Percentiles rank a stretch among this genome's conserved stretches.
Conservation (phyloP, 352 stramenopile genomes). For the Pythium pyrilobum region DNA sequence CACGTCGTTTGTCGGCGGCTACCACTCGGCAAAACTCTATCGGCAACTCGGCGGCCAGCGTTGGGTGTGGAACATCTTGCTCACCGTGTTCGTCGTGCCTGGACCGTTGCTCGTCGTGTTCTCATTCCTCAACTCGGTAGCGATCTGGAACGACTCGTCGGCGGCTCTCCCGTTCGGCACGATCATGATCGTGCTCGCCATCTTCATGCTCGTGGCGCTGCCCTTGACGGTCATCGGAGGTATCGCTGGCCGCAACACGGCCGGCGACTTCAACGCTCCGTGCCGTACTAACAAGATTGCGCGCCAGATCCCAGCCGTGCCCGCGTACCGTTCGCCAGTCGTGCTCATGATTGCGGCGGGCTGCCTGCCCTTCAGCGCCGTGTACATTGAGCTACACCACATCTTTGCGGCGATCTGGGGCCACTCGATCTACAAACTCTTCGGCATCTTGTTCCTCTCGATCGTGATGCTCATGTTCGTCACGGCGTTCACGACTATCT, state of each 20-base stretch:
- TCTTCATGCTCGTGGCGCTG: conserved; percentile 92
- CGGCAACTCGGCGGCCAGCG: conserved; percentile 91
- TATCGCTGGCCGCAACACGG: conserved; percentile 92
- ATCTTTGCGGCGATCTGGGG: conserved; percentile 98
- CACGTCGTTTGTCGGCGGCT: conserved; percentile 92
- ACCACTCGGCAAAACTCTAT: conserved; percentile 91
- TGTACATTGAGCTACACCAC: conserved; percentile 99
- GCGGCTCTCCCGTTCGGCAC: conserved; percentile 94
- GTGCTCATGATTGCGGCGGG: conserved; percentile 92
- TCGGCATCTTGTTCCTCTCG: conserved; percentile 95
- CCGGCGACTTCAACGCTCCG: conserved; percentile 88
- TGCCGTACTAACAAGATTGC: conserved; percentile 96
- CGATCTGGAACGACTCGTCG: conserved; percentile 93
- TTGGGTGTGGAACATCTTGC: conserved; percentile 95
- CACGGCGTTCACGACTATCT: conserved; percentile 96
- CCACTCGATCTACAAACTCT: conserved; percentile 98
- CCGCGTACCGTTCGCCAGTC: conserved; percentile 81
- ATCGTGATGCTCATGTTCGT: conserved; percentile 96
- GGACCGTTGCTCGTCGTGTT: conserved; percentile 90
- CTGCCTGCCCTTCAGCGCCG: conserved; percentile 96
- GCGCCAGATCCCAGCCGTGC: conserved; percentile 90
- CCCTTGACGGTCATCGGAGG: conserved; percentile 93
- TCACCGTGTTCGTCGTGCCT: conserved; percentile 90
- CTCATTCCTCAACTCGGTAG: conserved; percentile 94
- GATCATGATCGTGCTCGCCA: conserved; percentile 92